Evolutionary conservation across 495 filamentous ascomycete genomes (phyloP), one percentile per base, ranked within the genome.

Genomic region (Penicillium soppii): DNA sequence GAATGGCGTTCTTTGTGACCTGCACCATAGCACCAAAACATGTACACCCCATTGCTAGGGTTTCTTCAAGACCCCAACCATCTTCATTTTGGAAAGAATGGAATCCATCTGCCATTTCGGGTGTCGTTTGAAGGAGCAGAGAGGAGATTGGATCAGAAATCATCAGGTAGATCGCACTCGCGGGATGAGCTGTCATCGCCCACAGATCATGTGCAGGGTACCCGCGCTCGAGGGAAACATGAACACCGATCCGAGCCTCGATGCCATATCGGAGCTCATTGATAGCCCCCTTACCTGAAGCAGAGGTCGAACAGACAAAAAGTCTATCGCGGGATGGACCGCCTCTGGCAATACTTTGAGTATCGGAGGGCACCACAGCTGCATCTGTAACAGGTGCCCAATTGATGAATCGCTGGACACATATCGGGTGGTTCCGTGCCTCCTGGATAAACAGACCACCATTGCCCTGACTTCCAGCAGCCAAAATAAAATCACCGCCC

Each of bases 351-450:
- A 57, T 40, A 9, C 33, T 56, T 22, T 57, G 59, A 8, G 52
- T 26, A 10, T 59, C 49, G 21, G 60, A 68, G 39, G 52, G 58
- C 32, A 82, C 74, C 25, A 82, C 71, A 17, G 81, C 74, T 27
- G 89, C 81, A 64, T 97, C 91, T 16, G 82, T 79, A 19, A 85
- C 78, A 1, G 94, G 91, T 0, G 89, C 81, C 92, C 91, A 96
- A 61, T 91, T 96, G 25, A 85, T 78, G 36, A 90, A 81, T n/a
- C 73, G 75, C 45, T 84, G 78, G 23, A 82, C 62, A 66, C 68
- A 76, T 56, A 74, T 69, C 17, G 75, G 75, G 30, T 73, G 65
- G 33, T 76, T 65, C 43, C 79, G 62, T 32, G 70, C 70, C 65
- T 82, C 71, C 66, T 89, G 85, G 54, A 82, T 71, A 75, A 87